A percentile compares a stretch with the other conserved stretches of the same genome.
Evolutionary conservation across 345 rosid species (phyloP).

Genomic region (Eucalyptus tenuipes): DNA sequence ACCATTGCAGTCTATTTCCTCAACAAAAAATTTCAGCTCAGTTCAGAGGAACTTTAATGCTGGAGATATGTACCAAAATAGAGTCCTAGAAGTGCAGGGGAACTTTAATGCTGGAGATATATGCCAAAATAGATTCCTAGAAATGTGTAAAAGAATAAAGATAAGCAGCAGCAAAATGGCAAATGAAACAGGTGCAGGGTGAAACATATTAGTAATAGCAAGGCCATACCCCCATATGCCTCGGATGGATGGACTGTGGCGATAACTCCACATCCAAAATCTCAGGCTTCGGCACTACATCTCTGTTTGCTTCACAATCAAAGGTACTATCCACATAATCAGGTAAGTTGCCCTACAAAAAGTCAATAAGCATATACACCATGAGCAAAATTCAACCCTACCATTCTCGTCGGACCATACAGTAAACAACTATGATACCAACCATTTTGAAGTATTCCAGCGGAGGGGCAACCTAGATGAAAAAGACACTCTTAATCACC

Average conservation of each 20-base stretch:
- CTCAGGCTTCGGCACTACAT: slow-evolving; percentile 47
- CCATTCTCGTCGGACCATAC: neutral
- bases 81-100: neutral
- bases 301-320: neutral
- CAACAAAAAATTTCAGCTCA: neutral
- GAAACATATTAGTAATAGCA: neutral
- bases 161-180: neutral
- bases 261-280: slow-evolving; percentile 41
- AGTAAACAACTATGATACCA: neutral
- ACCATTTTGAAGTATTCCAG: neutral
- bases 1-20: neutral
- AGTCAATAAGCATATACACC: neutral
- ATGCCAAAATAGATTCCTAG: neutral
- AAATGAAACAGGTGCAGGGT: neutral
- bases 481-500: neutral
- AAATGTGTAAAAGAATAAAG: neutral
- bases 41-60: neutral
- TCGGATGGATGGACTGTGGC: slow-evolving; percentile 14
- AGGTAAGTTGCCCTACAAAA: slow-evolving; percentile 16
- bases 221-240: slow-evolving; percentile 28
- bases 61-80: neutral
- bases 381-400: neutral
- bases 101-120: neutral
- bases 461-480: neutral
- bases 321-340: slow-evolving; percentile 16